These are phyloP conservation scores for Suillus sp. DNA, from an alignment of 768 basidiomycete genomes.

Conservation along the genomic window DNA sequence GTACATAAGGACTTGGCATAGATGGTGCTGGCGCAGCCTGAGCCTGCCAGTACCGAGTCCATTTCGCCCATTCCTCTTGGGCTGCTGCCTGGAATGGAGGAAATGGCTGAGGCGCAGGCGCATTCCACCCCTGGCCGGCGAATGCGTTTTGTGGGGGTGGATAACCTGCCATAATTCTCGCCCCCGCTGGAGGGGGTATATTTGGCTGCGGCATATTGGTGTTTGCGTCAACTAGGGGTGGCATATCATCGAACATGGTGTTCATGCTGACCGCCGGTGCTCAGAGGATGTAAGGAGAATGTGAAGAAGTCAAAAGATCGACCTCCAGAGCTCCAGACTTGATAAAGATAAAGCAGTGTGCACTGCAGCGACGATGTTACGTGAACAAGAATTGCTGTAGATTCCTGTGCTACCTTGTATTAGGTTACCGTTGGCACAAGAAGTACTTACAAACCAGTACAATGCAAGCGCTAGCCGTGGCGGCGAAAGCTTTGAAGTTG, in stretches of 20 bases:
- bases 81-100: conserved; percentile 8
- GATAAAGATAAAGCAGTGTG: not conserved
- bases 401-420: not conserved
- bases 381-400: not conserved
- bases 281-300: conserved; percentile 23
- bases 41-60: conserved; percentile 12
- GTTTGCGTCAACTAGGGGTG: conserved; percentile 26
- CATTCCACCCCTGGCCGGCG: conserved; percentile 18
- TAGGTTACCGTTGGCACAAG: not conserved
- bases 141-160: conserved; percentile 18
- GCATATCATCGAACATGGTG: conserved; percentile 27
- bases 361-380: not conserved
- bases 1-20: conserved; percentile 34
- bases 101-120: not conserved
- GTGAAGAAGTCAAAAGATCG: conserved; percentile 3
- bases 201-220: not conserved
- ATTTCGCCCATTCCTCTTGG: conserved; percentile 13
- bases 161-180: conserved; percentile 18
- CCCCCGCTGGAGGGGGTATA: conserved; percentile 31
- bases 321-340: not conserved
- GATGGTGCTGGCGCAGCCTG: conserved; percentile 18
- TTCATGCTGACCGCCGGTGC: conserved; percentile 18
- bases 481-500: too few relatives aligned
- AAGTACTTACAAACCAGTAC: not conserved
- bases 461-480: not conserved